These are phyloP conservation scores for Berberis thunbergii DNA, from an alignment of 164 flowering plant genomes.

Conservation along the genomic window DNA sequence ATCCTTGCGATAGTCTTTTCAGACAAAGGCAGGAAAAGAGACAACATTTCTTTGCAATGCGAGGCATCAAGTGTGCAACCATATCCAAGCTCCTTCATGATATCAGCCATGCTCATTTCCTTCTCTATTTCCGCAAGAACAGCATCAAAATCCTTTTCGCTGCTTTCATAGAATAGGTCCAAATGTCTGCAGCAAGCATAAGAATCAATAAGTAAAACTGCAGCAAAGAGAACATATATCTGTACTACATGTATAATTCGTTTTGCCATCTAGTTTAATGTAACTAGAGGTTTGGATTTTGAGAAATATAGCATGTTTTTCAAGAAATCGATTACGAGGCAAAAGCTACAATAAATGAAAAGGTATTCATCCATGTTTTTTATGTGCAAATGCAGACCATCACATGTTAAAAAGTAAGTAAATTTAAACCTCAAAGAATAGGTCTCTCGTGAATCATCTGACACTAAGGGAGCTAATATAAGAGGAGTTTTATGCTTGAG, in stretches of 20 bases:
- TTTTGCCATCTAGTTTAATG: too few species aligned
- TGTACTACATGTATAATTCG: too few species aligned
- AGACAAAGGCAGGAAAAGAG: slow-evolving; percentile 61
- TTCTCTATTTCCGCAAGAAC: slow-evolving; percentile 83
- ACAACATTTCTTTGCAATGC: slow-evolving; percentile 75
- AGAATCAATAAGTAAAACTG: too few species aligned
- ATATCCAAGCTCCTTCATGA: slow-evolving; percentile 82
- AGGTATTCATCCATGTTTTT: too few species aligned
- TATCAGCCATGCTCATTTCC: slow-evolving; percentile 71
- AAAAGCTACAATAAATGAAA: too few species aligned
- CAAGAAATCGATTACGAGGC: too few species aligned
- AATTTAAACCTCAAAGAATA: slow-evolving; percentile 42
- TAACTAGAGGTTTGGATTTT: too few species aligned
- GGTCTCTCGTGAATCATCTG: slow-evolving; percentile 44
- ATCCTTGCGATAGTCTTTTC: slow-evolving; percentile 62
- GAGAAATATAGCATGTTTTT: too few species aligned
- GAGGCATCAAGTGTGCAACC: slow-evolving; percentile 67
- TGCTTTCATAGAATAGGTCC: slow-evolving; percentile 40
- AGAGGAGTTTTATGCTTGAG: slow-evolving; percentile 35
- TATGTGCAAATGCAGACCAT: too few species aligned
- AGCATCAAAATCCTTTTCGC: slow-evolving; percentile 63
- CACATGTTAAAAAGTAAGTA: slow-evolving; percentile 1
- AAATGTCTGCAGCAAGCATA: slow-evolving; percentile 33
- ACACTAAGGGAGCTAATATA: slow-evolving; percentile 51
- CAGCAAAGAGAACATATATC: too few species aligned